phyloP scores from a whole-genome alignment of 768 basidiomycete genomes.

The Baorangia bicolor region DNA sequence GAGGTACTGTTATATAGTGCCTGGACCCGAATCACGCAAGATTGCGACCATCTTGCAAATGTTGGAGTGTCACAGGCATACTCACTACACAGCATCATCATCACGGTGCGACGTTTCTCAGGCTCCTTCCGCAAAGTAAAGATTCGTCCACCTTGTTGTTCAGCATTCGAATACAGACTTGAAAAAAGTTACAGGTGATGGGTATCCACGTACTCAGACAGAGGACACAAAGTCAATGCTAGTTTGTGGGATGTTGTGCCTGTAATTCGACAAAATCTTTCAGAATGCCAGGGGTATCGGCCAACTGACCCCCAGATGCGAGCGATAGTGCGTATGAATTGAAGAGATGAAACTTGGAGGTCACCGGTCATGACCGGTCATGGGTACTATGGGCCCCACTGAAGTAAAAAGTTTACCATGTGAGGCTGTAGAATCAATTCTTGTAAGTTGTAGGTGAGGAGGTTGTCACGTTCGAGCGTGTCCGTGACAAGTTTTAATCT shows the following conservation, averaged over 20 bases:
- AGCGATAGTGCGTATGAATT: too few relatives aligned
- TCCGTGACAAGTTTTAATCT: not conserved
- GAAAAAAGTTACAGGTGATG: too few relatives aligned
- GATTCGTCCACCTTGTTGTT: too few relatives aligned
- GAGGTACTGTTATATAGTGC: not conserved
- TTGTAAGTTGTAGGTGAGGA: not conserved
- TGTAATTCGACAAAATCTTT: not conserved
- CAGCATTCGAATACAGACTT: too few relatives aligned
- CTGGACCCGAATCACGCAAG: conserved; percentile 2
- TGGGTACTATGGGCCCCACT: too few relatives aligned
- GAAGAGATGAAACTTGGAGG: not conserved
- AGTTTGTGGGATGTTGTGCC: not conserved
- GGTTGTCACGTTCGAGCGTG: not conserved
- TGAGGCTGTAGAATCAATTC: not conserved
- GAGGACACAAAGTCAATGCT: not conserved
- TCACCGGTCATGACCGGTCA: not conserved
- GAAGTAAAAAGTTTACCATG: too few relatives aligned
- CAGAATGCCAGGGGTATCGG: not conserved
- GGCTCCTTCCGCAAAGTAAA: too few relatives aligned
- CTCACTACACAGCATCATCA: too few relatives aligned
- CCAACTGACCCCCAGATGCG: not conserved
- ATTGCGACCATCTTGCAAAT: conserved; percentile 7
- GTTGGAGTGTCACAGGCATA: too few relatives aligned
- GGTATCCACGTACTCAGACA: not conserved
- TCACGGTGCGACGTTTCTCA: too few relatives aligned